A percentile compares a stretch with the other conserved stretches of the same genome.
Evolutionary conservation across 495 filamentous ascomycete genomes (phyloP).

Genomic region (Xylaria bambusicola): DNA sequence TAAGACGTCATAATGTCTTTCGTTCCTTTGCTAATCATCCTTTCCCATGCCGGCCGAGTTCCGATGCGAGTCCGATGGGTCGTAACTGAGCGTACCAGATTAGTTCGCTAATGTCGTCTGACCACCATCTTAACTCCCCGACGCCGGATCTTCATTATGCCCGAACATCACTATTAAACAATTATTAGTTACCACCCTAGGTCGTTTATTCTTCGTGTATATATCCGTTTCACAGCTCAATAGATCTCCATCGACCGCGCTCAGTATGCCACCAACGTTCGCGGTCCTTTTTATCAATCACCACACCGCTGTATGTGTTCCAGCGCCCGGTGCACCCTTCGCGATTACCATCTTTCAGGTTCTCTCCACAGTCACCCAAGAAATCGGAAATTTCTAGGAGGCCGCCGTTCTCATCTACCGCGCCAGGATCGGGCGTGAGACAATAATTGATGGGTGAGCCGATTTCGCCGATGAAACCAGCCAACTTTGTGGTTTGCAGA

Average conservation of each 20-base stretch:
- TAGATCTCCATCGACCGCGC: slow-evolving; percentile 45
- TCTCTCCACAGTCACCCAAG: slow-evolving; percentile 46
- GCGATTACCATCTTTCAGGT: slow-evolving; percentile 31
- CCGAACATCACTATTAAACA: background rate
- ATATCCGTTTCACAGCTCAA: slow-evolving; percentile 29
- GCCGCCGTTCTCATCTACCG: slow-evolving; percentile 55
- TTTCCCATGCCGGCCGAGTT: background rate
- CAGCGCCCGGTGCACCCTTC: slow-evolving; percentile 58
- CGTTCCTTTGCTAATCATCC: background rate
- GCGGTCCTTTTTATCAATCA: slow-evolving; percentile 37
- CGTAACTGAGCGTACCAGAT: background rate
- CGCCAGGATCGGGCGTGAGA: slow-evolving; percentile 58
- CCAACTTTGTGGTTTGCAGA: slow-evolving; percentile 50
- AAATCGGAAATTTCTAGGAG: slow-evolving; percentile 58
- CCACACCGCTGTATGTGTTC: slow-evolving; percentile 45
- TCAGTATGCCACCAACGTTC: slow-evolving; percentile 53
- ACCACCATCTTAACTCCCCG: background rate
- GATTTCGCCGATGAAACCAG: slow-evolving; percentile 59
- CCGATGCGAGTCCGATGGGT: background rate
- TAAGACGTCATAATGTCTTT: slow-evolving; percentile 3
- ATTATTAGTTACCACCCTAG: background rate
- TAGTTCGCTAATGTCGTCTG: background rate
- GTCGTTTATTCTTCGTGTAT: background rate
- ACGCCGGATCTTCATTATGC: slow-evolving; percentile 3
- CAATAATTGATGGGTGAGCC: slow-evolving; percentile 60